Conservation (phyloP, 1,284 basidiomycete genomes). For the Agroathelia rolfsii region DNA sequence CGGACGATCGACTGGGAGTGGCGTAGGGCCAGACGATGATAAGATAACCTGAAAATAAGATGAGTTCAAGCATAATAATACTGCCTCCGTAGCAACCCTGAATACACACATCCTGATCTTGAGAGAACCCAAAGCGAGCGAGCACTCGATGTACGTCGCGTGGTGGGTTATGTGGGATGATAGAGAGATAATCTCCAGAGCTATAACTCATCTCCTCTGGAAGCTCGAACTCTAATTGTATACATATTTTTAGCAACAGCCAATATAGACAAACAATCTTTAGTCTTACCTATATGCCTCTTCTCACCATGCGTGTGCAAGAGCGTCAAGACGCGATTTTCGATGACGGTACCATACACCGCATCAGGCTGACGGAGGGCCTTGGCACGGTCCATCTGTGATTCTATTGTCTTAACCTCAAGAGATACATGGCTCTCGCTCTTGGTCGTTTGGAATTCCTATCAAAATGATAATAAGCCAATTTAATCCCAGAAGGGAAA, state of each 20-base stretch:
- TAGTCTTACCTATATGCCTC: slow-evolving; percentile 29
- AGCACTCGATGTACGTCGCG: slow-evolving; percentile 30
- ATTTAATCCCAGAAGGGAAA: background rate
- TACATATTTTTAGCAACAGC: background rate
- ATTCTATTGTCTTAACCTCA: slow-evolving; percentile 24
- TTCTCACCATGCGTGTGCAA: too few species aligned
- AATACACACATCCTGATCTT: slow-evolving; percentile 29
- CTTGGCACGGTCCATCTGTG: slow-evolving; percentile 25
- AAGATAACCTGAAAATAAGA: slow-evolving; percentile 23
- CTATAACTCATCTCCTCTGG: slow-evolving; percentile 31
- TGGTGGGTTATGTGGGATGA: slow-evolving; percentile 30
- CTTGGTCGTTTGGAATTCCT: slow-evolving; percentile 24
- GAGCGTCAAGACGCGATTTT: slow-evolving; percentile 31
- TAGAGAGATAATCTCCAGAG: slow-evolving; percentile 39
- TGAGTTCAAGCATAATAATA: background rate
- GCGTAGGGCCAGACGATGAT: slow-evolving; percentile 28
- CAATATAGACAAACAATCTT: background rate
- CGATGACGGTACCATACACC: slow-evolving; percentile 28
- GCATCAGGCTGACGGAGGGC: slow-evolving; percentile 30
- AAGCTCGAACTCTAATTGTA: slow-evolving; percentile 28
- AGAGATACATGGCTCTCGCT: slow-evolving; percentile 16
- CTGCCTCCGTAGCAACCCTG: background rate
- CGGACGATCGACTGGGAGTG: slow-evolving; percentile 29
- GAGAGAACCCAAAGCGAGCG: slow-evolving; percentile 26
- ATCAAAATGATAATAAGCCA: too few species aligned